Conservation (phyloP, 2,329 filamentous ascomycete species). For the Ophiostoma novo-ulmi region DNA sequence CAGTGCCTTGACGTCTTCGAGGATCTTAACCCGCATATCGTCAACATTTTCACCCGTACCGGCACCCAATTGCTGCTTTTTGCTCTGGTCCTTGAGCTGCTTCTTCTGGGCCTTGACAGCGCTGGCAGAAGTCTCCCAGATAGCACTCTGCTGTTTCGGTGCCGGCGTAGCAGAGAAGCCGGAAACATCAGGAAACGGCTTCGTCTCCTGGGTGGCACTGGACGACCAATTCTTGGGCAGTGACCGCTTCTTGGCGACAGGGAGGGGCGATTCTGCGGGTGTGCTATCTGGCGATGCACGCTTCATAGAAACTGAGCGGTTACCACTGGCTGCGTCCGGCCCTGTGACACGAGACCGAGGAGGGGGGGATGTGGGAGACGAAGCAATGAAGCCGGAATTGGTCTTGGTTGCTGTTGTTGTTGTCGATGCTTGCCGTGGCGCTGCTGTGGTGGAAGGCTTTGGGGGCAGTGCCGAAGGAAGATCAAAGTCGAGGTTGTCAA, state of each 20-base stretch:
- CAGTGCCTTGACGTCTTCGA: background rate
- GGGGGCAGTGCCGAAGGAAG: slow-evolving; percentile 50
- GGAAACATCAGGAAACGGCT: slow-evolving; percentile 27
- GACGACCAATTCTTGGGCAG: slow-evolving; percentile 50
- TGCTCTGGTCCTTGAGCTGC: slow-evolving; percentile 61
- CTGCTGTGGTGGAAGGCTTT: slow-evolving; percentile 32
- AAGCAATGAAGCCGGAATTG: slow-evolving; percentile 38
- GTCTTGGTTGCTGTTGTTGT: background rate
- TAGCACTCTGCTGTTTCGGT: slow-evolving; percentile 37
- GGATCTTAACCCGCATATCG: background rate
- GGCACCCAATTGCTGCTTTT: slow-evolving; percentile 33
- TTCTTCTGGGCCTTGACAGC: slow-evolving; percentile 73
- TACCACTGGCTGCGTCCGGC: background rate
- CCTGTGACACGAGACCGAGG: slow-evolving; percentile 32
- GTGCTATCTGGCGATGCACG: slow-evolving; percentile 39
- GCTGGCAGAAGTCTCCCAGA: slow-evolving; percentile 71
- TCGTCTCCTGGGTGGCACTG: slow-evolving; percentile 1
- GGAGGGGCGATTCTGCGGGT: slow-evolving; percentile 31
- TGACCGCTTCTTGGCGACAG: slow-evolving; percentile 52
- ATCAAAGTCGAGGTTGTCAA: slow-evolving; percentile 55
- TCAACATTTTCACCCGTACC: slow-evolving; percentile 27
- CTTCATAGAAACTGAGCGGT: slow-evolving; percentile 34
- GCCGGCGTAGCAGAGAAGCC: slow-evolving; percentile 34
- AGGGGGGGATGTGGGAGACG: slow-evolving; percentile 65
- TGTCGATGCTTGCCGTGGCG: slow-evolving; percentile 19